Conservation (phyloP, 108 stramenopile genomes). For the Skeletonema menzelii region DNA sequence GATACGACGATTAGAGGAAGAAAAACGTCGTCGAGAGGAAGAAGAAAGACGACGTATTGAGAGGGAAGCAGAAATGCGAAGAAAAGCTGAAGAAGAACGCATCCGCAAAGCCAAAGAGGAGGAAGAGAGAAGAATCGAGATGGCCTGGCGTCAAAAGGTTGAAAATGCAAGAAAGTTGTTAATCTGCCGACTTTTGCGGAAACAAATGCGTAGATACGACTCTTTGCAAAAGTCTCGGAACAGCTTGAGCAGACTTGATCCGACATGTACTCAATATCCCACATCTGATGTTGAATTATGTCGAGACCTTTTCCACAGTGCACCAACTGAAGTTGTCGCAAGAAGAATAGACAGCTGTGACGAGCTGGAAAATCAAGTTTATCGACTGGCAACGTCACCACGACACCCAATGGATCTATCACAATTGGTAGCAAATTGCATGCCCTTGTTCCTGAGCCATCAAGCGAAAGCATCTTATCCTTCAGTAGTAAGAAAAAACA, state of each 20-base stretch:
- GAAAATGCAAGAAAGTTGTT: slow-evolving; percentile 39
- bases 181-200: slow-evolving; percentile 42
- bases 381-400: slow-evolving; percentile 42
- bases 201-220: slow-evolving; percentile 23
- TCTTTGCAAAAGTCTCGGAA: slow-evolving; percentile 12
- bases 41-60: slow-evolving; percentile 11
- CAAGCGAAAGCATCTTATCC: slow-evolving; percentile 4
- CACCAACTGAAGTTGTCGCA: neutral
- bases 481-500: neutral
- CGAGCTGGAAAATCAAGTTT: slow-evolving; percentile 22
- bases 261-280: slow-evolving; percentile 25
- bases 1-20: slow-evolving; percentile 24
- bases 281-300: neutral
- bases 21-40: slow-evolving; percentile 18
- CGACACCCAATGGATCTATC: slow-evolving; percentile 25
- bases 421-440: slow-evolving; percentile 12
- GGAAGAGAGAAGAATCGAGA: slow-evolving; percentile 32
- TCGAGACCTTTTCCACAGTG: neutral
- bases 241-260: slow-evolving; percentile 26
- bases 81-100: slow-evolving; percentile 45
- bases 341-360: neutral
- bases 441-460: neutral
- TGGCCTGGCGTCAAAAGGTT: slow-evolving; percentile 35
- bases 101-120: slow-evolving; percentile 33
- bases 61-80: slow-evolving; percentile 17